Conservation (phyloP, 2,329 filamentous ascomycete genomes). For the Exutisphaerella laricina region DNA sequence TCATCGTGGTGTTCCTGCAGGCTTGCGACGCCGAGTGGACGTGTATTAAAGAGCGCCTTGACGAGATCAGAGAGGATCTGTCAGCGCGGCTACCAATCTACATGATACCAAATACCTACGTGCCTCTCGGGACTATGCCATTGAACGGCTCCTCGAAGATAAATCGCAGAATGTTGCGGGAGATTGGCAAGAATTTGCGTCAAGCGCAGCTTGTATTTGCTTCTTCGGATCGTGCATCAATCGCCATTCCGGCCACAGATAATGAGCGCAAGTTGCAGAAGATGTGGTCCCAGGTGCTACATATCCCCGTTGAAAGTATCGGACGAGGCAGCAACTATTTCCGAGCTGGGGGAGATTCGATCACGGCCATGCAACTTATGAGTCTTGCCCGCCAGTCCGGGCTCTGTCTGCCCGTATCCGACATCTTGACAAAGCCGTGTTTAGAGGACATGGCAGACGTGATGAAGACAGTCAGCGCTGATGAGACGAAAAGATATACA, state of each 20-base stretch:
- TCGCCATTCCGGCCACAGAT: not conserved
- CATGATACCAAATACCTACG: slow-evolving; percentile 41
- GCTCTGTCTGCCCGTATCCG: not conserved
- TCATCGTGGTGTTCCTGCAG: not conserved
- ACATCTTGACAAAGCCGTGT: not conserved
- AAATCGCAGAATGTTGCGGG: not conserved
- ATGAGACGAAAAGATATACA: not conserved
- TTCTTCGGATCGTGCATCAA: not conserved
- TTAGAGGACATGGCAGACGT: not conserved
- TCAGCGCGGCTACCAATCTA: slow-evolving; percentile 26
- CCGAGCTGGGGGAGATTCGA: slow-evolving; percentile 42
- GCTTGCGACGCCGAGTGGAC: not conserved
- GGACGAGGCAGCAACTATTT: slow-evolving; percentile 38
- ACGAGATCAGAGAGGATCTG: slow-evolving; percentile 35
- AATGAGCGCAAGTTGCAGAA: not conserved
- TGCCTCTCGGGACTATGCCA: slow-evolving; percentile 42
- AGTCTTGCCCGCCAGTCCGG: not conserved
- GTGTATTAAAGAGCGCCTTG: not conserved
- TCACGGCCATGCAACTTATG: slow-evolving; percentile 43
- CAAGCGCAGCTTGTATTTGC: not conserved
- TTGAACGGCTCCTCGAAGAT: slow-evolving; percentile 41
- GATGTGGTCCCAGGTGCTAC: not conserved
- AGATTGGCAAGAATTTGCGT: slow-evolving; percentile 10
- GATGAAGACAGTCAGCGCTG: not conserved
- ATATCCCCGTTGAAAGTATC: not conserved